Evolutionary conservation across 2,329 filamentous ascomycete genomes (phyloP), one percentile per base, ranked within the genome.

Genomic region (Zasmidium cellare): DNA sequence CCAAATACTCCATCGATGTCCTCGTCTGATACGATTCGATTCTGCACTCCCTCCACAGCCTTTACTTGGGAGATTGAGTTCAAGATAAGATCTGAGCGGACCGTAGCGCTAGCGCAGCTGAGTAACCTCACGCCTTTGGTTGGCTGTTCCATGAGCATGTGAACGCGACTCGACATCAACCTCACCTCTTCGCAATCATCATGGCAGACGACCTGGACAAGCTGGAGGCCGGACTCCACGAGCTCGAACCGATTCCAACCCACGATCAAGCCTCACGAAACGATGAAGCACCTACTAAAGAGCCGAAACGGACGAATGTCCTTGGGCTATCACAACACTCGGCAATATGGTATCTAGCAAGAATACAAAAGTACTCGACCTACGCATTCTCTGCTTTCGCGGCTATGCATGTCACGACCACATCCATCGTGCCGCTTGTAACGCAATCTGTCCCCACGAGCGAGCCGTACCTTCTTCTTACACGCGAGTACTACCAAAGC

Each of bases 401-500:
- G 31, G 80, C 85, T 25, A 81, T 94, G 57, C 92, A 96, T 77
- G 79, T 94, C 61, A 82, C 87, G 68, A 96, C 92, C 67, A 93
- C 91, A 31, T 90, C 90, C 7, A 73, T 96, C 46, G 87, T 96
- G 63, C 92, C 91, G 0, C 84, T 94, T 38, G 67, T 87, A 51
- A 91, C 89, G 44, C 84, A 82, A 57, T 91, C 89, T 47, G 84
- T 94, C 6, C 78, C 87, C 9, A 83, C 86, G 53, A 89, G 89
- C 59, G 92, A 97, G 72, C 87, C 86, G 51, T 96, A 92, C 75
- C 86, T 97, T 50, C 87, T 97, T 63, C 90, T 96, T 74, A 92
- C 92, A 24, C 86, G 93, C 60, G 92, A 96, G 50, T 87, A 94
- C 74, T 97, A 97, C 79, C 93, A 97, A 75, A 92, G 91, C 20